Evolutionary conservation across 805 yeast species (phyloP).

Genomic region (Candida endomychidarum): DNA sequence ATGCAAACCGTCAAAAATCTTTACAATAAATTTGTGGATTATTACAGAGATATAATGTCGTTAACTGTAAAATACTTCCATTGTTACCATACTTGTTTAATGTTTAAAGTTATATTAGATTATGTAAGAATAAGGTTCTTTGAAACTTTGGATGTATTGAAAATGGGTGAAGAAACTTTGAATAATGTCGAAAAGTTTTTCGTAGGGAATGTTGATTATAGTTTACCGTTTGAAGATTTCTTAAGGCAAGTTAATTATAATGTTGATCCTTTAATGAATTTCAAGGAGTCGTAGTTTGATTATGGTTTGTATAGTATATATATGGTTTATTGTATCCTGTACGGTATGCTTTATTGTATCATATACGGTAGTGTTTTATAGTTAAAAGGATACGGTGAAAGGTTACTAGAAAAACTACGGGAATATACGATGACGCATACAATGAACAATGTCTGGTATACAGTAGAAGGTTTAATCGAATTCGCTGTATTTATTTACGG

Average conservation of each 20-base stretch:
- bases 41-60: neutral
- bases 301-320: no score
- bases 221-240: neutral
- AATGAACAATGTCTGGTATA: no score
- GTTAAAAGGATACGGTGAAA: no score
- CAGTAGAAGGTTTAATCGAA: no score
- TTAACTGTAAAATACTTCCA: constrained; percentile 1
- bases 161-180: neutral
- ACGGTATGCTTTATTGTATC: no score
- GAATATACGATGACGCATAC: no score
- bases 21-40: neutral
- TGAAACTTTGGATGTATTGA: neutral
- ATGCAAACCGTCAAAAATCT: neutral
- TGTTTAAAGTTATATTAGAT: constrained; percentile 1
- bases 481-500: no score
- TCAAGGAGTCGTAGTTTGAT: no score
- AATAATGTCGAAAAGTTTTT: neutral
- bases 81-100: constrained; percentile 6
- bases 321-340: no score
- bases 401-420: no score
- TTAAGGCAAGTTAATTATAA: neutral
- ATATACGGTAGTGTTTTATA: no score
- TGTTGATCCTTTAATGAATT: no score
- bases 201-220: neutral
- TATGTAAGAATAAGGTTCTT: neutral